Evolutionary conservation across 2,329 filamentous ascomycete species (phyloP), one percentile per base, ranked within the genome.

Genomic region (Stachybotrys elegans): DNA sequence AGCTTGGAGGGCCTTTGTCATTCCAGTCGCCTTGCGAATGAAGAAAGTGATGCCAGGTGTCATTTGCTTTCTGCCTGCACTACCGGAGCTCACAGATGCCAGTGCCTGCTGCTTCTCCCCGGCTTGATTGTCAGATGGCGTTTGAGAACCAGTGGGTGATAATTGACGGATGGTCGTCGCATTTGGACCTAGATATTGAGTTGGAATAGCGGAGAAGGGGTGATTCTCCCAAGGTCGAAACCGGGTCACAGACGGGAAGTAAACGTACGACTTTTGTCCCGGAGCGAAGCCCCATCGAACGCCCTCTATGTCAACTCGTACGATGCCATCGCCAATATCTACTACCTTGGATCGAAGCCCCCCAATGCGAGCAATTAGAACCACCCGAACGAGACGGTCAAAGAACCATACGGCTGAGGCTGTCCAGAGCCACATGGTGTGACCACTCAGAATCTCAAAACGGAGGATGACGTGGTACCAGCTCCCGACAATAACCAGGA

Each of bases 181-280:
- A 40, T 40, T 8, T n/a, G 38, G 4, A 16, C 38, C 2, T n/a
- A n/a, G n/a, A n/a, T n/a, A n/a, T n/a, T n/a, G n/a, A n/a, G 38
- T 40, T 17, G 38, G 22, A 5, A 40, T 23, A 19, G 74, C 52
- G 1, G 71, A 75, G 51, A 79, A 79, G 0, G 75, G 75, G 51
- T 79, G 76, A 37, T 73, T 78, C 52, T 78, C 73, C 74, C 75
- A 79, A 0, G 59, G 51, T 8, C 63, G 57, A 48, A 57, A 51
- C n/a, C n/a, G n/a, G 3, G 44, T 65, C 2, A 76, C 51, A 0
- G 66, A 69, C 0, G 75, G 74, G 50, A 79, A 76, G 52, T 75
- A 76, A 0, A 68, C 56, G 45, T 75, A 78, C 0, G 60, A 67
- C 40, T 73, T 66, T 3, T 61, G 53, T 2, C 61, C 63, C 0